Evolutionary conservation across 2,329 filamentous ascomycete species (phyloP).

Genomic region (Colletotrichum orbiculare): DNA sequence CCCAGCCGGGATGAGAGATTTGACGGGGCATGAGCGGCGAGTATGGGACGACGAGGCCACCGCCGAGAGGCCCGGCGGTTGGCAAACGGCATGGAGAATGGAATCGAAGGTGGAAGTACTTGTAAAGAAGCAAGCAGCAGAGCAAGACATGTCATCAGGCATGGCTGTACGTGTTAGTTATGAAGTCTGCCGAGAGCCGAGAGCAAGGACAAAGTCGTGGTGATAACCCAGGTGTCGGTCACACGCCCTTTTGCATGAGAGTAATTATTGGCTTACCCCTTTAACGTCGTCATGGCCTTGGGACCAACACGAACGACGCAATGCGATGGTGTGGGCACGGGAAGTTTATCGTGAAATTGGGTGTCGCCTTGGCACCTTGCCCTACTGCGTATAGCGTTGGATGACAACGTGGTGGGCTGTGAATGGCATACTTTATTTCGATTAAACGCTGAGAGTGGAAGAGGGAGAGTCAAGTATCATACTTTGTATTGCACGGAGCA

Average conservation of each 20-base stretch:
- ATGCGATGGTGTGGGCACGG: conserved; percentile 20
- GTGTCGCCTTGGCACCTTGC: neutral
- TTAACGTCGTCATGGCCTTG: conserved; percentile 4
- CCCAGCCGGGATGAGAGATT: conserved; percentile 22
- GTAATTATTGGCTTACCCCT: conserved; percentile 8
- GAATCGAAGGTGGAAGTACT: neutral
- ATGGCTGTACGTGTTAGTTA: no score
- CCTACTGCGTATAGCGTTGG: conserved; percentile 4
- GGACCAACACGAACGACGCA: neutral
- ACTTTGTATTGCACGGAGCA: no score
- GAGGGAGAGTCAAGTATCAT: no score
- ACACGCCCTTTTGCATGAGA: neutral
- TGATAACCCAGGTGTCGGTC: neutral
- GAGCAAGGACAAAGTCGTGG: no score
- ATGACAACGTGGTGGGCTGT: conserved; percentile 2
- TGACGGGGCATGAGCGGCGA: conserved; percentile 1
- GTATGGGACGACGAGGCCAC: conserved; percentile 19
- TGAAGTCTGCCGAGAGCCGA: neutral
- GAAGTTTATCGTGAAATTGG: conserved; percentile 22
- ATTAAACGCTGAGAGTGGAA: conserved; percentile 11
- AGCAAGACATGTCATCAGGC: no score
- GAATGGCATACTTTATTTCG: conserved; percentile 21
- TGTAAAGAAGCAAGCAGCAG: neutral
- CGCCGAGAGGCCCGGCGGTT: conserved; percentile 18
- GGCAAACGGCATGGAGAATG: conserved; percentile 16